Conservation (phyloP, 73 alveolate species). For the Uronychia setigera region DNA sequence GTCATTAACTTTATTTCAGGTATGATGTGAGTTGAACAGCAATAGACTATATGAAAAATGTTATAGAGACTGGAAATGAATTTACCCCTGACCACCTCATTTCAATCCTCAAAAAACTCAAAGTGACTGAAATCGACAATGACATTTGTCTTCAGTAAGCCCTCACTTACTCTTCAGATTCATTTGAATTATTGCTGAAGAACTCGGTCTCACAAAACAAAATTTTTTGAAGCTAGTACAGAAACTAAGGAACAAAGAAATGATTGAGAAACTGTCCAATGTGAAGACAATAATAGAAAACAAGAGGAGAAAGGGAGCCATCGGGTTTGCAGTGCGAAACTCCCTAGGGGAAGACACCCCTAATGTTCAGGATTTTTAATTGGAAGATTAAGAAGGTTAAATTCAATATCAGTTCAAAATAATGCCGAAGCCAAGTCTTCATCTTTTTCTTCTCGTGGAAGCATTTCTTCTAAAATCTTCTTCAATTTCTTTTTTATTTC, state of each 20-base stretch:
- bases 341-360: no score
- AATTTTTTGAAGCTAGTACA: background rate
- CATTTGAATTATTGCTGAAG: background rate
- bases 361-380: no score
- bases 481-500: background rate
- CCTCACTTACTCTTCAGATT: background rate
- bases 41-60: conserved; percentile 21
- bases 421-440: no score
- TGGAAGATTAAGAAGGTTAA: no score
- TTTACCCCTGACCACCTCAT: background rate
- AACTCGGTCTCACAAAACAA: background rate
- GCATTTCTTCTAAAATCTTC: no score
- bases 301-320: background rate
- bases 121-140: background rate
- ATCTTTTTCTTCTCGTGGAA: no score
- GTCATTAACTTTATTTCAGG: background rate
- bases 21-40: background rate
- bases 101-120: background rate
- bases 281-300: background rate
- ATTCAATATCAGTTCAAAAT: no score
- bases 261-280: background rate
- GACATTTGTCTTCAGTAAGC: background rate
- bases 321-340: background rate
- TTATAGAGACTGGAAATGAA: conserved; percentile 17
- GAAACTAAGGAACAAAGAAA: background rate